These are phyloP conservation scores for Fraxinus nigra DNA, from an alignment of 305 asterid genomes.

Conservation along the genomic window DNA sequence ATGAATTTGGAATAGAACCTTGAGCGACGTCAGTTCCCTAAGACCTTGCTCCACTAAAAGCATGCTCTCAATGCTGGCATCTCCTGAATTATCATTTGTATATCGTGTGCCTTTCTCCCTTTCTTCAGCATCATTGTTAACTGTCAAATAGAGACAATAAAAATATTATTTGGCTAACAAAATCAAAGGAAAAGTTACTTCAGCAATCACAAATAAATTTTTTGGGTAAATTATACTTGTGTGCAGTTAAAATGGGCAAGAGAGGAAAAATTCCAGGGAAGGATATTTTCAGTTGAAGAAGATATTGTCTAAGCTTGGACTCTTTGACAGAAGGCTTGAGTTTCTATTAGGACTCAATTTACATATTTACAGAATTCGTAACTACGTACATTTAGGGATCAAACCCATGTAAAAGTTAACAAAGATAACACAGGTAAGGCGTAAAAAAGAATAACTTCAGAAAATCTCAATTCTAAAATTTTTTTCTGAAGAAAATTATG, in stretches of 20 bases:
- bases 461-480: neutral
- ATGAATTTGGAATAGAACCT: constrained; percentile 43
- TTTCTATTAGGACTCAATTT: neutral
- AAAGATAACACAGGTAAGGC: neutral
- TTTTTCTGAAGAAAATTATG: neutral
- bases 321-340: neutral
- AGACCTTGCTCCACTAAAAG: constrained; percentile 88
- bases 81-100: constrained; percentile 41
- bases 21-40: constrained; percentile 58
- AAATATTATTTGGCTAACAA: neutral
- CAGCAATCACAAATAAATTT: neutral
- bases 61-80: constrained; percentile 75
- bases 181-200: neutral
- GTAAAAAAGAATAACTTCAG: neutral
- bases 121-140: constrained; percentile 54
- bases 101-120: constrained; percentile 42
- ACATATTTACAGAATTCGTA: neutral
- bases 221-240: neutral
- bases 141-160: constrained; percentile 36
- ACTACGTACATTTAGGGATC: neutral
- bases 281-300: neutral
- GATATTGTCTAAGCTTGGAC: neutral
- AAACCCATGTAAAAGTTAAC: neutral
- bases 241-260: neutral
- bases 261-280: neutral